phyloP scores from a whole-genome alignment of 495 filamentous ascomycete genomes.

The Aspergillus leporis region DNA sequence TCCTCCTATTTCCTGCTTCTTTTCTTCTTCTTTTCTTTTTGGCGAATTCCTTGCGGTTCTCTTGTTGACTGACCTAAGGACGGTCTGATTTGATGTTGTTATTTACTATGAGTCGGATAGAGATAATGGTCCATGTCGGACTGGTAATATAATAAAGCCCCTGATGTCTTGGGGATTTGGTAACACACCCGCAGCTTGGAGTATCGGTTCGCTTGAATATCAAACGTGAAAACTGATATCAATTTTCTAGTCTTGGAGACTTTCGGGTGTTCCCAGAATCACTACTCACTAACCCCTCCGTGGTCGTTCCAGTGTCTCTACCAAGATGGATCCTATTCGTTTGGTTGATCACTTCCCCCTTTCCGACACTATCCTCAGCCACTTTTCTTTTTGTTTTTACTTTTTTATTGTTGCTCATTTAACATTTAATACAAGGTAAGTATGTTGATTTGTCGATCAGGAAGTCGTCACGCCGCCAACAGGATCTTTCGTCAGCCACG shows the following conservation, averaged over 20 bases:
- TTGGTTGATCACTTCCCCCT: too few relatives aligned
- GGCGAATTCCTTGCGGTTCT: not conserved
- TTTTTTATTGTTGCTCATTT: not conserved
- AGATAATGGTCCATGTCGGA: slow-evolving; percentile 16
- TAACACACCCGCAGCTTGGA: not conserved
- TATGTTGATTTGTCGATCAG: not conserved
- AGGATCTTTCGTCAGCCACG: not conserved
- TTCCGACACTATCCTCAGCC: too few relatives aligned
- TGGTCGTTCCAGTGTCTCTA: too few relatives aligned
- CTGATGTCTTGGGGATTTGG: slow-evolving; percentile 2
- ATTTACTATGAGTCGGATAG: slow-evolving; percentile 17
- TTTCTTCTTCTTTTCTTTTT: slow-evolving; percentile 22
- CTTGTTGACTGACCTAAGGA: slow-evolving; percentile 1
- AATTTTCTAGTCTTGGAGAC: too few relatives aligned
- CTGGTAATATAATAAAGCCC: slow-evolving; percentile 17
- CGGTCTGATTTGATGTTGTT: slow-evolving; percentile 19
- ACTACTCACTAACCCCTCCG: too few relatives aligned
- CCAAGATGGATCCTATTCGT: too few relatives aligned
- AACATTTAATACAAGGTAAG: not conserved
- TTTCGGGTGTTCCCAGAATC: not conserved
- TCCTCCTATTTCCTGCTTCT: slow-evolving; percentile 21
- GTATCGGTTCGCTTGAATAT: not conserved
- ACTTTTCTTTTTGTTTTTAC: not conserved
- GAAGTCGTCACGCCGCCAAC: not conserved
- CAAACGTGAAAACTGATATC: not conserved